Evolutionary conservation across 345 rosid genomes (phyloP).

Genomic region (Heritiera littoralis): DNA sequence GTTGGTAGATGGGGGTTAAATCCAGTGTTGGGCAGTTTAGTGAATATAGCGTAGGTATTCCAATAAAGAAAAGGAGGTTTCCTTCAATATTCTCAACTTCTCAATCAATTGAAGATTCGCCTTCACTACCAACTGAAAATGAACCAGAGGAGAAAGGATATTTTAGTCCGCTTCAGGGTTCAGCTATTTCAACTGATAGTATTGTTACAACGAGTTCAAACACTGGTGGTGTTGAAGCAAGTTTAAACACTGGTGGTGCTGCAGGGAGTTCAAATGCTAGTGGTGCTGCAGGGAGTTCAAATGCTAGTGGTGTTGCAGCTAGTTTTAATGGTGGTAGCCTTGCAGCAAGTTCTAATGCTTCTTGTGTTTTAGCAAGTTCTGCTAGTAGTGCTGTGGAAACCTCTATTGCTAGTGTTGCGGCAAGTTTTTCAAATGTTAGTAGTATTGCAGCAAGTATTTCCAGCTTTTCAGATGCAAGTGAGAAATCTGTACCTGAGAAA

Average conservation of each 20-base stretch:
- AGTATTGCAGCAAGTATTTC: constrained; percentile 27
- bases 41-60: constrained; percentile 62
- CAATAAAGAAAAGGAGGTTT: constrained; percentile 82
- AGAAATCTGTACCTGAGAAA: constrained; percentile 21
- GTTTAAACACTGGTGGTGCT: background rate
- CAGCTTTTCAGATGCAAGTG: constrained; percentile 32
- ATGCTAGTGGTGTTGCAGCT: constrained; percentile 7
- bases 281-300: constrained; percentile 22
- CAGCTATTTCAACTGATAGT: constrained; percentile 21
- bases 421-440: background rate
- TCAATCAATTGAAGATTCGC: constrained; percentile 40
- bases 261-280: background rate
- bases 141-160: constrained; percentile 26
- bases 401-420: background rate
- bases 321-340: constrained; percentile 27
- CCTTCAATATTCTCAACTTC: constrained; percentile 45
- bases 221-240: background rate
- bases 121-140: constrained; percentile 23
- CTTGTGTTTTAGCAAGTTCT: background rate
- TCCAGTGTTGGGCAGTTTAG: constrained; percentile 47
- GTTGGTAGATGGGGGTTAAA: constrained; percentile 54
- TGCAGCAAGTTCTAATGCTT: constrained; percentile 16
- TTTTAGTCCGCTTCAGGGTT: constrained; percentile 27
- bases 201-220: background rate
- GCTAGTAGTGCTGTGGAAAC: background rate